A percentile compares a stretch with the other conserved stretches of the same genome.
Conservation (phyloP, 495 filamentous ascomycete genomes). For the Aspergillus biplanus region DNA sequence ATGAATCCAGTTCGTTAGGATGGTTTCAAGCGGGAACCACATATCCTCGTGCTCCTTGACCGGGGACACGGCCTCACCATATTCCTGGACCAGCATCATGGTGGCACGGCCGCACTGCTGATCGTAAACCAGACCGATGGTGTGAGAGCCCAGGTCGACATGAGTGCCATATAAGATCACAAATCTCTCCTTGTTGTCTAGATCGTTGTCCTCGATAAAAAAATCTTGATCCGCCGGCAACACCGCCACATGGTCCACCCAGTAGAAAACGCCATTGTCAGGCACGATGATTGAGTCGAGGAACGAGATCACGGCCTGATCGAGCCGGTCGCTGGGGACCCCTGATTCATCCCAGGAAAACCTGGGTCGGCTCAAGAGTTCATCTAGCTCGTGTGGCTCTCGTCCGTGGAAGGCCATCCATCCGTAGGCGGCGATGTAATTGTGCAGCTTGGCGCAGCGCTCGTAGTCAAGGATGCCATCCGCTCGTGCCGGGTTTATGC, state of each 20-base stretch:
- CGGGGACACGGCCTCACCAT: neutral
- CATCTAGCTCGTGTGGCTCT: neutral
- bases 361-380: conserved; percentile 1
- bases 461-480: neutral
- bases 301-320: neutral
- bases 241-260: conserved; percentile 2
- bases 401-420: conserved; percentile 5
- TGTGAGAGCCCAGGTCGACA: conserved; percentile 1
- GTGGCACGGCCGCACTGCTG: neutral
- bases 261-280: conserved; percentile 1
- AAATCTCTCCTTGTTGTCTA: neutral
- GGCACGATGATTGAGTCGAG: neutral
- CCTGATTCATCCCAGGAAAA: neutral
- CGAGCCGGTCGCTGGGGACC: neutral
- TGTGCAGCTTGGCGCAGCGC: conserved; percentile 2
- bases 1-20: conserved; percentile 5
- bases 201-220: neutral
- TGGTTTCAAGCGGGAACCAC: conserved; percentile 2
- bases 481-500: neutral
- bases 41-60: neutral
- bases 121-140: neutral
- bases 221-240: neutral
- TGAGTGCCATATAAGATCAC: conserved; percentile 1
- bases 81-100: neutral
- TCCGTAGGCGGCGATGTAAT: neutral